Conservation (phyloP, 1,139 yeast genomes). For the Hyphopichia khmerensis region DNA sequence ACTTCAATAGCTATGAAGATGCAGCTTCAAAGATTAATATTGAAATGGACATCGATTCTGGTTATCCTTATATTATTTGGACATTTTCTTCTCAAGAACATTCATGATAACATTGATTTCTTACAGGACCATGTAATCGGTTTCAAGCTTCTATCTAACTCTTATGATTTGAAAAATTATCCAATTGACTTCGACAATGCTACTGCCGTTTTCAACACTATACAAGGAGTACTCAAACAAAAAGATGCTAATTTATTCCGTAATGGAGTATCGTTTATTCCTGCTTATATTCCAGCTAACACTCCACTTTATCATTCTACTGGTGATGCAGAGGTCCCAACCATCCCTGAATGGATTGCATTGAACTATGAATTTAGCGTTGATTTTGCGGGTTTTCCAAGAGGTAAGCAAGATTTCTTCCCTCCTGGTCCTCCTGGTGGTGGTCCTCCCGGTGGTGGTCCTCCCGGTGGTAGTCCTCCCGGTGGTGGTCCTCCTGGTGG, state of each 20-base stretch:
- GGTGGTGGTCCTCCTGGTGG: neutral
- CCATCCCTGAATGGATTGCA: constrained; percentile 55
- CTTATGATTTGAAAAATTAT: neutral
- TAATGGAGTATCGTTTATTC: constrained; percentile 54
- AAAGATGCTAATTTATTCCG: constrained; percentile 50
- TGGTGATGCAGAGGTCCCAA: constrained; percentile 33
- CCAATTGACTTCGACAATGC: constrained; percentile 47
- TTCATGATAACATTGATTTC: neutral
- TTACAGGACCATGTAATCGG: too few relatives aligned
- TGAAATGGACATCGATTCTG: neutral
- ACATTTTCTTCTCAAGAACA: neutral
- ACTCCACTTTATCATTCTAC: constrained; percentile 52
- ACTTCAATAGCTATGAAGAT: too few relatives aligned
- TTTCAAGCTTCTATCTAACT: neutral
- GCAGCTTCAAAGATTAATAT: neutral
- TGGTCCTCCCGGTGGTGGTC: constrained; percentile 4
- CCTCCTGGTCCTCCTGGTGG: constrained; percentile 4
- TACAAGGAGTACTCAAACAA: constrained; percentile 47
- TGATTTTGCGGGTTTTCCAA: constrained; percentile 31
- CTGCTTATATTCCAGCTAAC: constrained; percentile 56
- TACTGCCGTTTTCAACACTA: constrained; percentile 50
- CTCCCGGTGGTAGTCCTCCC: constrained; percentile 9
- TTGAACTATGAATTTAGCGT: constrained; percentile 58
- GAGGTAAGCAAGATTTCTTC: neutral
- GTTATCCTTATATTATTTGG: neutral